Evolutionary conservation across 306 rosid species (phyloP), one percentile per base, ranked within the genome.

Genomic region (Gastrolobium villosum): DNA sequence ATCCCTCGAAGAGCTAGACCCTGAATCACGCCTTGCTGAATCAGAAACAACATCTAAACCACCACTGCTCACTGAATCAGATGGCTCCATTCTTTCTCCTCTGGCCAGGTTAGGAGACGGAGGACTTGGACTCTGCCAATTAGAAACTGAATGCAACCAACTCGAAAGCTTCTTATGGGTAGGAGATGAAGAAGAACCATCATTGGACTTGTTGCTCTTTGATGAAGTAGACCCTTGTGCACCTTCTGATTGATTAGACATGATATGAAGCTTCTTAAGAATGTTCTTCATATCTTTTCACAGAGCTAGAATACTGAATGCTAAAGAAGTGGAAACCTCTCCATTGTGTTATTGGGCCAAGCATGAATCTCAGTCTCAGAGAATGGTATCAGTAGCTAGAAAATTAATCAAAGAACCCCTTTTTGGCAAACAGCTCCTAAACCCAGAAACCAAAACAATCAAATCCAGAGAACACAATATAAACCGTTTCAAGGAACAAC

Each of bases 201-300:
- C 88, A 64, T 59, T 77, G 69, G 81, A 75, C 76, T 88, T 95
- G 62, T 46, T 75, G 68, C 83, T 84, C 77, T 74, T 91, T 56
- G 96, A 90, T 61, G 96, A 60, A 83, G 86, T 70, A 74, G 91
- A 86, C 78, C 92, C 94, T 66, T 83, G 88, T 37, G 82, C 82
- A 49, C 81, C 93, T 64, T 89, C 96, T 8, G 96, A 86, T 83
- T 86, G 97, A 74, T 83, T 84, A 66, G 98, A 83, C 98, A 91
- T 84, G 81, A 93, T 91, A 70, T 95, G 98, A 37, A 93, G 93
- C 89, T 93, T 95, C 92, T 93, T 93, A 57, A 95, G 89, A 75
- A 95, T 86, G 90, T 93, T 93, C 92, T 93, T 95, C 99, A 95
- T 95, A 76, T 48, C 88, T 82, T 40, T 77, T 88, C 84, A 37